phyloP scores from a whole-genome alignment of 2,329 filamentous ascomycete species.

The Cladophialophora chaetospira region DNA sequence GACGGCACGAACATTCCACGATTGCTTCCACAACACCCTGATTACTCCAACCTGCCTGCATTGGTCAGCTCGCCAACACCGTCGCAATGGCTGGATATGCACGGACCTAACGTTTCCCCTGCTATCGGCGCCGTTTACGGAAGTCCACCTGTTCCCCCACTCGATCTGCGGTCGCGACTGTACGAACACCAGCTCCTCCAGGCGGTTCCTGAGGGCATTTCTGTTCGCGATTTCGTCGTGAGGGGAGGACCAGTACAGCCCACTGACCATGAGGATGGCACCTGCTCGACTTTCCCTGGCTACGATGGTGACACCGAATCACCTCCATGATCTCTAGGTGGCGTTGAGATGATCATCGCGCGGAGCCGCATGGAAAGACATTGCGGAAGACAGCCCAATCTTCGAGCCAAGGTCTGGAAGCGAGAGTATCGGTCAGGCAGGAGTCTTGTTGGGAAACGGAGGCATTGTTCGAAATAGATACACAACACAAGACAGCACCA shows the following conservation, averaged over 20 bases:
- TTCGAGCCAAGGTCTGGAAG: neutral
- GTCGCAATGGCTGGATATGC: neutral
- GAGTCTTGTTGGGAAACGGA: constrained; percentile 2
- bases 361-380: neutral
- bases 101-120: neutral
- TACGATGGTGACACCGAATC: constrained; percentile 5
- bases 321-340: neutral
- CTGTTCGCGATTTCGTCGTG: neutral
- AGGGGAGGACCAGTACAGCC: neutral
- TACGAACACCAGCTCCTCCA: neutral
- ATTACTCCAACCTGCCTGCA: neutral
- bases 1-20: neutral
- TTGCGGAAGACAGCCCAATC: neutral
- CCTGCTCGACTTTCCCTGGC: neutral
- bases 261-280: neutral
- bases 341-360: neutral
- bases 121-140: neutral
- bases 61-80: neutral
- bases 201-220: neutral
- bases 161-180: neutral
- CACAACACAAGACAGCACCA: constrained; percentile 8
- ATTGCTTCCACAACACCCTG: too few relatives aligned
- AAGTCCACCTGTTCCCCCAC: neutral
- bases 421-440: constrained; percentile 1
- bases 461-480: constrained; percentile 9